phyloP scores from a whole-genome alignment of 2,329 filamentous ascomycete genomes.

The Arthrobotrys sinensis region DNA sequence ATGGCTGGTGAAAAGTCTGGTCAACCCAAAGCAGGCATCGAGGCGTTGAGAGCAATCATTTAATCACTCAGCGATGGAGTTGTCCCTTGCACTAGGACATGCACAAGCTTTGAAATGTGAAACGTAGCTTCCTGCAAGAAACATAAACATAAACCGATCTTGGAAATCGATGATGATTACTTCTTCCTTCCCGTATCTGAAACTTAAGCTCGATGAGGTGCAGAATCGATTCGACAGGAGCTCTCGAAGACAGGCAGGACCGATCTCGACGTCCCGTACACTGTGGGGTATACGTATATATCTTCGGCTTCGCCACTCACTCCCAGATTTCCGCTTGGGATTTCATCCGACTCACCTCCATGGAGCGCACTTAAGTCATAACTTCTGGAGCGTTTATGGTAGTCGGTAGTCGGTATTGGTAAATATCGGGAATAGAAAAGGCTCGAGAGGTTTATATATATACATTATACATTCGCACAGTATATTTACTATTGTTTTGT shows the following conservation, averaged over 20 bases:
- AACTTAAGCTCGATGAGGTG: constrained; percentile 17
- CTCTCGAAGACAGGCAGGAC: constrained; percentile 6
- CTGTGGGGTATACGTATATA: too few relatives aligned
- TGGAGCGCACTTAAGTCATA: too few relatives aligned
- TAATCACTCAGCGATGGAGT: constrained; percentile 42
- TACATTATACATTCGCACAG: too few relatives aligned
- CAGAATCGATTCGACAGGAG: constrained; percentile 12
- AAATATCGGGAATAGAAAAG: too few relatives aligned
- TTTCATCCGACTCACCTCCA: too few relatives aligned
- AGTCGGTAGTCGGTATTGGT: too few relatives aligned
- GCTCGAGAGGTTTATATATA: too few relatives aligned
- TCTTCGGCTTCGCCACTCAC: too few relatives aligned
- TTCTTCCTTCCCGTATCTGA: constrained; percentile 6
- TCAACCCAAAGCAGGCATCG: constrained; percentile 44
- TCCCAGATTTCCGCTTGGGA: too few relatives aligned
- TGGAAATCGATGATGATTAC: constrained; percentile 13
- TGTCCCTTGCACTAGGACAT: constrained; percentile 14
- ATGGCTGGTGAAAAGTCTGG: constrained; percentile 30
- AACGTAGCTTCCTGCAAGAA: constrained; percentile 33
- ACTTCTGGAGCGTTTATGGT: too few relatives aligned
- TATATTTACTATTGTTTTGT: too few relatives aligned
- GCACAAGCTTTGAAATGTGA: constrained; percentile 25
- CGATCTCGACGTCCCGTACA: not conserved
- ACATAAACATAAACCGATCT: not conserved
- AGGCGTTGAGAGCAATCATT: constrained; percentile 26